Evolutionary conservation across 441 rosid genomes (phyloP), one percentile per base, ranked within the genome.

Genomic region (Daphne laureola): DNA sequence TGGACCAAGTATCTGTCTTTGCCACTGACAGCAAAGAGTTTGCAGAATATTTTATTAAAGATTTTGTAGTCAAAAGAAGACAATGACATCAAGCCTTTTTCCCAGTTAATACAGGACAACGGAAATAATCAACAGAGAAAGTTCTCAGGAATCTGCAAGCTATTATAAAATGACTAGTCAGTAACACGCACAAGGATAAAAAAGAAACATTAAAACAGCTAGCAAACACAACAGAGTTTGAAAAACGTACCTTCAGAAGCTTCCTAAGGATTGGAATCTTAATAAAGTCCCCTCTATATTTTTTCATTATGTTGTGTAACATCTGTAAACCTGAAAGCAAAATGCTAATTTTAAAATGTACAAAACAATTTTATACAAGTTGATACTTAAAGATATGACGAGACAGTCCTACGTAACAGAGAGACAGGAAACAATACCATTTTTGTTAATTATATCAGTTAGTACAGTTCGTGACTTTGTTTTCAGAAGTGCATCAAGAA

Each of bases 241-340:
- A 42, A 64, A 53, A 50, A 48, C 43, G 53, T 67, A 93, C 99
- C 99, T 90, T 93, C 61, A 93, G 78, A 78, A 93, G 95, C 79
- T 93, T 93, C 49, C 99, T 81, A 43, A 93, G 96, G 69, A 93
- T 86, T 14, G 99, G 99, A 53, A 78, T 93, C 90, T 86, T 93
- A 58, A 87, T 93, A 56, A 93, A 93, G 73, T 93, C 93, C 70
- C 79, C 54, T 68, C 95, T 75, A 56, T 87, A 85, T 79, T 82
- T 90, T 75, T 93, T 93, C 80, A 93, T 72, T 63, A 89, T 89
- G 77, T 92, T 92, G 73, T 92, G 98, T 47, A 92, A 85, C 98
- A 89, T 89, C 77, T 73, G 89, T 75, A 93, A 71, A 73, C 97
- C 99, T 93, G 73, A 66, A 65, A 56, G 42, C 26, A 67, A 40